phyloP scores from a whole-genome alignment of 805 yeast genomes.

The Starmerella apis region DNA sequence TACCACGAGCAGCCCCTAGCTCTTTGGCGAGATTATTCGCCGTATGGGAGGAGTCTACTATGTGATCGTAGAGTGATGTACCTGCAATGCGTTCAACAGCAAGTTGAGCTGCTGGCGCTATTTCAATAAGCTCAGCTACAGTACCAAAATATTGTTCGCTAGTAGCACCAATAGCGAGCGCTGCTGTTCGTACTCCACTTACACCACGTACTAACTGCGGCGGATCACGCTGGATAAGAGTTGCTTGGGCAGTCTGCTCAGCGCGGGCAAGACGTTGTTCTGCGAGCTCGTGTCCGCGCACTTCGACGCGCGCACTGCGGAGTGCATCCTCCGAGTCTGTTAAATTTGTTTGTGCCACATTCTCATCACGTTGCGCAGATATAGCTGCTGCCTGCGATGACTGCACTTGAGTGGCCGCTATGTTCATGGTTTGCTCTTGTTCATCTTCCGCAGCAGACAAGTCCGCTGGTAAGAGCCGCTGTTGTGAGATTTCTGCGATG shows the following conservation, averaged over 20 bases:
- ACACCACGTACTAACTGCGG: constrained; percentile 41
- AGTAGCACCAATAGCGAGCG: background rate
- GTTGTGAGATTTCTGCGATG: background rate
- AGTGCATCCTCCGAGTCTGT: background rate
- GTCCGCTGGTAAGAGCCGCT: background rate
- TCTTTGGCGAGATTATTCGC: constrained; percentile 62
- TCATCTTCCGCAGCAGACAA: background rate
- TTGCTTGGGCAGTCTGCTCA: background rate
- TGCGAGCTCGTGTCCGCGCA: background rate
- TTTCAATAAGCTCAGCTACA: constrained; percentile 69
- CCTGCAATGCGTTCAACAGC: constrained; percentile 91
- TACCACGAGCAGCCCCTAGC: constrained; percentile 33
- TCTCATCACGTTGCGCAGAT: background rate
- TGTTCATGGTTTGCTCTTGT: background rate
- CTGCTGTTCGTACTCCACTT: constrained; percentile 42
- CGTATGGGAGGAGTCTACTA: constrained; percentile 77
- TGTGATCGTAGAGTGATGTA: constrained; percentile 70
- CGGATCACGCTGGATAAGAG: background rate
- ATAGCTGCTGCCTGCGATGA: background rate
- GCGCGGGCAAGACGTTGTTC: background rate
- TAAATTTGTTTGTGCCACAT: background rate
- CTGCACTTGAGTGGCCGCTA: background rate
- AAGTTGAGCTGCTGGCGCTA: constrained; percentile 67
- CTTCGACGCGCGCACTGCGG: background rate
- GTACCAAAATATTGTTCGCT: constrained; percentile 62